Percentiles rank a stretch among this genome's conserved stretches.
phyloP scores from a whole-genome alignment of 345 rosid genomes.

The Excoecaria agallocha region DNA sequence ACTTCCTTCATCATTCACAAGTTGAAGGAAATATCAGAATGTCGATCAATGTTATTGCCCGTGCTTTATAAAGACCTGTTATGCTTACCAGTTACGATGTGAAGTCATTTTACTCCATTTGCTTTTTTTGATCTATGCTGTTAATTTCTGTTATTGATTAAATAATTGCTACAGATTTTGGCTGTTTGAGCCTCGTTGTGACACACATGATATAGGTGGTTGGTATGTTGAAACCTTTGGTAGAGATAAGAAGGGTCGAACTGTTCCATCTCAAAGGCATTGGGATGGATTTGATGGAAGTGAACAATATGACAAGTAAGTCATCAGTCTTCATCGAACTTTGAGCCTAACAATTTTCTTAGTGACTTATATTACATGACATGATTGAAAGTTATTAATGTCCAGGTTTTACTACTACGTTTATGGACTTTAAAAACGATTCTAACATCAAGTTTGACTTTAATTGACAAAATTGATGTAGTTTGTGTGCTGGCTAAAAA shows the following conservation, averaged over 20 bases:
- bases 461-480: too few relatives aligned
- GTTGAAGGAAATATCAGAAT: background rate
- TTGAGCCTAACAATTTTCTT: background rate
- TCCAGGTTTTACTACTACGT: background rate
- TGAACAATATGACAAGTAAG: slow-evolving; percentile 66
- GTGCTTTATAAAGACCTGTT: background rate
- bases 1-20: background rate
- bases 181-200: slow-evolving; percentile 95
- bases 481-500: too few relatives aligned
- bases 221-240: slow-evolving; percentile 97
- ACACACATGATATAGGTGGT: slow-evolving; percentile 85
- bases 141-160: slow-evolving; percentile 12
- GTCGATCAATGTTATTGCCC: background rate
- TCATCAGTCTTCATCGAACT: slow-evolving; percentile 3
- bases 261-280: slow-evolving; percentile 61
- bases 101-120: background rate
- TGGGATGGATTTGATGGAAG: slow-evolving; percentile 71
- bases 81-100: background rate
- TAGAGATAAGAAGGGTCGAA: slow-evolving; percentile 64
- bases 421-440: too few relatives aligned
- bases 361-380: background rate
- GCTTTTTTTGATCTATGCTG: background rate
- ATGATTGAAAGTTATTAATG: background rate
- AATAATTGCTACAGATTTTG: slow-evolving; percentile 68
- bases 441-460: too few relatives aligned